Evolutionary conservation across 768 basidiomycete genomes (phyloP), one percentile per base, ranked within the genome.

Genomic region (Mycena alexandri): DNA sequence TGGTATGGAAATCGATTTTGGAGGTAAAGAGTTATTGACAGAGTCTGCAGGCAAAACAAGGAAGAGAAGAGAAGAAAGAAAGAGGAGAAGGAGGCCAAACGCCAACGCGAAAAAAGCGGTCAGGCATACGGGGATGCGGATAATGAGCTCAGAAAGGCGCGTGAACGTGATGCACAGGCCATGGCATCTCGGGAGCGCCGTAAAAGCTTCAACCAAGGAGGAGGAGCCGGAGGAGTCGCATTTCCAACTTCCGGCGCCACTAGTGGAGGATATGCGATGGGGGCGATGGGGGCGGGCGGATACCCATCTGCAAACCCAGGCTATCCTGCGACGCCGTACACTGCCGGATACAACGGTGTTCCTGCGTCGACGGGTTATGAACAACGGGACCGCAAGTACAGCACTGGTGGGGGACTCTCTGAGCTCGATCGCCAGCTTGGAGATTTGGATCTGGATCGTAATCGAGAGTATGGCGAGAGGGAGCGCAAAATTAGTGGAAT

Each of bases 121-220:
- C 63, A 64, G 38, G 42, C 25, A 3, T 59, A 46, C 22, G 73
- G 75, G 38, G 83, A 85, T 69, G 78, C 84, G 58, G 88, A 90
- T 29, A 80, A 81, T 43, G 87, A 89, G n/a, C 78, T 87, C 33
- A 84, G 85, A 54, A 79, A 82, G 33, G 88, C 86, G 25, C 87
- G 89, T 50, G 90, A 89, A 68, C 81, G 83, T 46, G 89, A 90
- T 73, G 79, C 82, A 6, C 80, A 86, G 51, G 75, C 71, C 17
- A 75, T 76, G 58, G 73, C 71, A 52, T 73, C 69, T 50, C 78
- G 81, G 43, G 86, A 89, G 72, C 84, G 87, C 53, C 83, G 88
- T 55, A 86, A 83, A 72, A 90, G 88, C 71, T 85, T 87, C 75
- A 83, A 79, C 65, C 80, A 84, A 46, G 81, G 83, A 11, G 81